Conservation (phyloP, 202 grass and related monocot species). For the Panicum hallii region DNA sequence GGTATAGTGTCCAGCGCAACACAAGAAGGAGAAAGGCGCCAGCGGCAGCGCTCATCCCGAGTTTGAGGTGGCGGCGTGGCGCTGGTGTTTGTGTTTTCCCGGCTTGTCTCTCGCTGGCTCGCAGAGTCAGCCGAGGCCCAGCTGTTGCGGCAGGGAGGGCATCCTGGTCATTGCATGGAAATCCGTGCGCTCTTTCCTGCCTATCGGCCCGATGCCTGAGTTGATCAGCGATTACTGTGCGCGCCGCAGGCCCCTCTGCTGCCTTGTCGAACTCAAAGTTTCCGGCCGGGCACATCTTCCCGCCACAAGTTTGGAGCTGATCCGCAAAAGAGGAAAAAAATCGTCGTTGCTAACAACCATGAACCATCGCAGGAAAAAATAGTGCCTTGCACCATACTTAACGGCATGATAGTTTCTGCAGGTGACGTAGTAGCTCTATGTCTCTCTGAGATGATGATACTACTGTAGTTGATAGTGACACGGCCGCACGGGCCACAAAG, state of each 20-base stretch:
- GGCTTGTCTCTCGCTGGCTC: not conserved
- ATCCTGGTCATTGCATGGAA: not conserved
- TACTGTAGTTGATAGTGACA: not conserved
- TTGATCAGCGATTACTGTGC: not conserved
- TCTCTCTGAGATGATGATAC: not conserved
- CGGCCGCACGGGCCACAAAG: not conserved
- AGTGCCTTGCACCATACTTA: not conserved
- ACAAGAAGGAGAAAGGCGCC: not conserved
- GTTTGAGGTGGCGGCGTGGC: too few relatives aligned
- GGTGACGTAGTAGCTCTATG: not conserved
- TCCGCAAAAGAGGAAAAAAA: too few relatives aligned
- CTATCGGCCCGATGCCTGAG: not conserved
- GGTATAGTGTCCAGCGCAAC: not conserved
- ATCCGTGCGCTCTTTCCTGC: not conserved
- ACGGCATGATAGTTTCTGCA: not conserved
- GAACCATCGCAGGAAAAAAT: not conserved
- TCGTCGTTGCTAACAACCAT: not conserved
- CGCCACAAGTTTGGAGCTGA: not conserved
- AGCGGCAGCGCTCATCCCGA: not conserved
- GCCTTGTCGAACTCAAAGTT: not conserved
- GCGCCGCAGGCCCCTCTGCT: too few relatives aligned
- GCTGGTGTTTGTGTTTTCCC: not conserved
- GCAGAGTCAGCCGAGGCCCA: not conserved
- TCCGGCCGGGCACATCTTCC: not conserved
- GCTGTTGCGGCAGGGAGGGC: not conserved